Percentiles rank a stretch among this genome's conserved stretches.
Conservation (phyloP, 768 basidiomycete species). For the Gloeophyllum trabeum region DNA sequence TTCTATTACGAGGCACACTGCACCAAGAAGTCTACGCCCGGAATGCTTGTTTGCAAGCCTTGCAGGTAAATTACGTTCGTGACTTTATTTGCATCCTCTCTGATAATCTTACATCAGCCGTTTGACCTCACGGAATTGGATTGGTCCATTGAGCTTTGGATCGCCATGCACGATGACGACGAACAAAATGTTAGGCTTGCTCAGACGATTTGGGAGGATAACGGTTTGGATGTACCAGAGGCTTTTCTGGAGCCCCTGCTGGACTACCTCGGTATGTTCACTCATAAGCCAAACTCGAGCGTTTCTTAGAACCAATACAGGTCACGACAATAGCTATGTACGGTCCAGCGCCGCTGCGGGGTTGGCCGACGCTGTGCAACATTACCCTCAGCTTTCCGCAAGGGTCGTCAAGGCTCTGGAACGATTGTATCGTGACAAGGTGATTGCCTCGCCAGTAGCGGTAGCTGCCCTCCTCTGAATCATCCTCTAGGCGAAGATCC, state of each 20-base stretch:
- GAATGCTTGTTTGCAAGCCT: constrained; percentile 79
- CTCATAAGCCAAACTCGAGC: not conserved
- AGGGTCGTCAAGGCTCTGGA: constrained; percentile 42
- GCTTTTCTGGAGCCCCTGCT: constrained; percentile 46
- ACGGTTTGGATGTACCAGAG: constrained; percentile 82
- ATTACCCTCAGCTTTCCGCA: constrained; percentile 49
- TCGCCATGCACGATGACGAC: constrained; percentile 81
- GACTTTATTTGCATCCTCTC: not conserved
- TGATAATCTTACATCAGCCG: constrained; percentile 34
- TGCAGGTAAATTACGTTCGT: constrained; percentile 50
- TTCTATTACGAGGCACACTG: constrained; percentile 65
- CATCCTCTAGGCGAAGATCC: constrained; percentile 55
- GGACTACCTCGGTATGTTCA: constrained; percentile 53
- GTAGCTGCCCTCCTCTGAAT: not conserved
- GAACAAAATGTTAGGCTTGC: constrained; percentile 85
- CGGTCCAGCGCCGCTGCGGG: constrained; percentile 61
- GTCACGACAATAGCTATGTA: constrained; percentile 73
- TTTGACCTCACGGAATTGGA: constrained; percentile 92
- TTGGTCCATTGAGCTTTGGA: constrained; percentile 83
- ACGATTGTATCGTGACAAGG: constrained; percentile 78
- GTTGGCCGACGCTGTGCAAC: constrained; percentile 66
- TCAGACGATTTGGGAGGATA: constrained; percentile 85
- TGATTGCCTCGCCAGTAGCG: constrained; percentile 14
- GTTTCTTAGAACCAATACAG: constrained; percentile 24
- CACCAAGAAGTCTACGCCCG: constrained; percentile 83